phyloP scores from a whole-genome alignment of 169 alveolate species.

The Cyclospora cayetanensis region DNA sequence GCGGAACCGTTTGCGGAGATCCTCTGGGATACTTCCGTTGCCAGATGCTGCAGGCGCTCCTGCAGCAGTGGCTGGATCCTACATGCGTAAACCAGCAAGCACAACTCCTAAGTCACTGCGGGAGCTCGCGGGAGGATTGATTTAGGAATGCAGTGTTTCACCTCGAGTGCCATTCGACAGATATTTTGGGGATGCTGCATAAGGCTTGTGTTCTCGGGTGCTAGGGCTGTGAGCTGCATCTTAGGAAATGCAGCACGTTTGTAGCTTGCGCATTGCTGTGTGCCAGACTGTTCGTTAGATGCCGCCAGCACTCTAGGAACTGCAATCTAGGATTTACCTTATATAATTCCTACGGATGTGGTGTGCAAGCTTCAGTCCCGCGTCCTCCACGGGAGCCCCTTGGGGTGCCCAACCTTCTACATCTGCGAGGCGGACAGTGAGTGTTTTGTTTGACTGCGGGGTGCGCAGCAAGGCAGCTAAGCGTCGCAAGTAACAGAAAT shows the following conservation, averaged over 20 bases:
- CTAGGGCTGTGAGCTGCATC: no score
- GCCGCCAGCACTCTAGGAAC: no score
- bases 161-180: no score
- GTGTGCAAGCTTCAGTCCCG: conserved; percentile 64
- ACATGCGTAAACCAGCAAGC: neutral
- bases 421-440: neutral
- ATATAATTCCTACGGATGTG: conserved; percentile 61
- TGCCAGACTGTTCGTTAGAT: no score
- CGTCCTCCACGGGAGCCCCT: conserved; percentile 70
- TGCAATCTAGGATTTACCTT: conserved; percentile 34
- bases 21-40: conserved; percentile 28
- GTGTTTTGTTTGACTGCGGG: neutral
- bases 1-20: neutral
- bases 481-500: conserved; percentile 56
- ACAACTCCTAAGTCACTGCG: conserved; percentile 44
- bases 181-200: no score
- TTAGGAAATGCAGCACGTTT: no score
- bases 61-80: conserved; percentile 59
- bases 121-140: no score
- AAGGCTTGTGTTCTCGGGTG: no score
- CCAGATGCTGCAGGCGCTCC: conserved; percentile 50
- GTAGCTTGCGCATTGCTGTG: no score
- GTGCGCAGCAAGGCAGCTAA: conserved; percentile 7
- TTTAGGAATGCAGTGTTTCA: no score
- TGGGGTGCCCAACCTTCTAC: conserved; percentile 59